Evolutionary conservation across 805 yeast species (phyloP).

Genomic region (Kuraishia piskuri): DNA sequence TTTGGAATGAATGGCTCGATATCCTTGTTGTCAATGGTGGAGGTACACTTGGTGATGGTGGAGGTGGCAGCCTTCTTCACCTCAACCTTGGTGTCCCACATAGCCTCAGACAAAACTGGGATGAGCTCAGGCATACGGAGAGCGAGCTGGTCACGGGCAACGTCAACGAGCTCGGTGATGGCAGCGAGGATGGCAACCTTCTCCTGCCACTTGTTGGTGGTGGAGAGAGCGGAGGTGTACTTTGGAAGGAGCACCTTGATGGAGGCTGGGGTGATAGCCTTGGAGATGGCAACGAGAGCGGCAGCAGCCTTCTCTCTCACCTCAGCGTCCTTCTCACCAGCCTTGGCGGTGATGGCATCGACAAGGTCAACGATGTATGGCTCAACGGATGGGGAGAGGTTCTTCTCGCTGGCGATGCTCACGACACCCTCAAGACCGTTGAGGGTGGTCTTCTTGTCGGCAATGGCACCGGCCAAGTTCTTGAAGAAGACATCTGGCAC

Average conservation of each 20-base stretch:
- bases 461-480: conserved; percentile 66
- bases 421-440: conserved; percentile 79
- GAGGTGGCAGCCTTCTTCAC: conserved; percentile 95
- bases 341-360: conserved; percentile 58
- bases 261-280: conserved; percentile 85
- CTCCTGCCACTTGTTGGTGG: conserved; percentile 95
- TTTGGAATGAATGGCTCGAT: conserved; percentile 98
- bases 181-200: conserved; percentile 86
- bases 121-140: conserved; percentile 99
- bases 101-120: conserved; percentile 96
- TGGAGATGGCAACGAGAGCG: conserved; percentile 72
- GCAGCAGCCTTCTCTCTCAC: conserved; percentile 64
- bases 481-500: conserved; percentile 85
- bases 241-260: conserved; percentile 85
- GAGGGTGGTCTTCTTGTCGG: conserved; percentile 73
- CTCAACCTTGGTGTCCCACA: conserved; percentile 99
- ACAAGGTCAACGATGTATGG: conserved; percentile 84
- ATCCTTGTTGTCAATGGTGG: conserved; percentile 99
- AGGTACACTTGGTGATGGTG: conserved; percentile 93
- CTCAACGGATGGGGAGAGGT: conserved; percentile 87
- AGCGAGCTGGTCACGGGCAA: conserved; percentile 93
- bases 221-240: conserved; percentile 56
- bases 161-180: conserved; percentile 79
- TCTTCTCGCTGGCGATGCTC: conserved; percentile 76
- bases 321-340: conserved; percentile 87